Evolutionary conservation across 1,139 yeast species (phyloP), one percentile per base, ranked within the genome.

Genomic region (Nakaseomyces bracarensis): DNA sequence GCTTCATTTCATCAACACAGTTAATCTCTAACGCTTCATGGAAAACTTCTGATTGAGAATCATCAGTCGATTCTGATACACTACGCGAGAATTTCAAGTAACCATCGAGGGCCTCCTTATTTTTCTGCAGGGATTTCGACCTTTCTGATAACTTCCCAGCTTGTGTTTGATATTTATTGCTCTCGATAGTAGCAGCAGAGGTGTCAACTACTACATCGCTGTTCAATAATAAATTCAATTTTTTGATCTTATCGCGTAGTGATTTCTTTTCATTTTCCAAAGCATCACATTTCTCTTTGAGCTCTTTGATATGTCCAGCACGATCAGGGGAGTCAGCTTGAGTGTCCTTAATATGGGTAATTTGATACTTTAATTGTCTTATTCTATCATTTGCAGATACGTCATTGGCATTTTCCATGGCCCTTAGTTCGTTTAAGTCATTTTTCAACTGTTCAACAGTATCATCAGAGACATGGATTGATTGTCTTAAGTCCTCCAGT

Each of bases 321-420:
- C 34, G 34, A 11, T 30, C 34, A 30, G 34, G 34, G 4, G 34
- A 30, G 14, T 30, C 34, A 18, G 22, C 3, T 19, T 18, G 34
- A 10, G 34, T 18, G 4, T 21, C 34, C 11, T 30, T 30, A 4
- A 30, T 30, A 11, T 30, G 34, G 10, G 34, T 8, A n/a, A 30
- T 30, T 15, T 30, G 34, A 10, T 16, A 30, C 22, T 30, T 11
- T 11, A 30, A 11, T 30, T 30, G 21, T 6, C 22, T 13, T 16
- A 30, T 30, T 30, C 34, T 30, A 30, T 30, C 34, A 30, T 33
- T 15, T 20, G 36, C 25, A 5, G 26, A 20, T 16, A 16, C 26
- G 8, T 33, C 18, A 11, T 33, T 33, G 4, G 36, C 25, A 5
- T 13, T 15, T 21, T 33, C 36, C 26, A 33, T 20, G 4, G 16